Conservation (phyloP, 1,284 basidiomycete genomes). For the Cerrena zonata region DNA sequence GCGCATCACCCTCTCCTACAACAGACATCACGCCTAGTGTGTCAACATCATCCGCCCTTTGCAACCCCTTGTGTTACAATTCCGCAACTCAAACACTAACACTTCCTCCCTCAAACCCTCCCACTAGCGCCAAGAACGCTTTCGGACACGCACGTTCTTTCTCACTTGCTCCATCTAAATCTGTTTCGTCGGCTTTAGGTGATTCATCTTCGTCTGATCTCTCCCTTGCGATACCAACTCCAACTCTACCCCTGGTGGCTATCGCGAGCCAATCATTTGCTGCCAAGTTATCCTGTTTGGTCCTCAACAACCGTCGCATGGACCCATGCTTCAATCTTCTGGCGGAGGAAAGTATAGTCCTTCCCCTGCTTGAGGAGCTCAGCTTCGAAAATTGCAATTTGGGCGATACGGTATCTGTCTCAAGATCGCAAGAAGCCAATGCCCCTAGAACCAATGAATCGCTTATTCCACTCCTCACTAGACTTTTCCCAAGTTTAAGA, state of each 20-base stretch:
- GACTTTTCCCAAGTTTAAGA: slow-evolving; percentile 61
- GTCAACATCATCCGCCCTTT: slow-evolving; percentile 32
- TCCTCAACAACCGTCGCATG: slow-evolving; percentile 57
- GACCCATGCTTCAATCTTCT: slow-evolving; percentile 61
- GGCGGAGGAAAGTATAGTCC: slow-evolving; percentile 31
- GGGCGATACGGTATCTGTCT: slow-evolving; percentile 46
- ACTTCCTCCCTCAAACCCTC: slow-evolving; percentile 55
- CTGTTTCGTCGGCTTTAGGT: slow-evolving; percentile 16
- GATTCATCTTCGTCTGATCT: slow-evolving; percentile 22
- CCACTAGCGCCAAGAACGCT: slow-evolving; percentile 34
- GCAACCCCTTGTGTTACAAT: slow-evolving; percentile 55
- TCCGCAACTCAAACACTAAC: slow-evolving; percentile 49
- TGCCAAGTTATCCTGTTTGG: slow-evolving; percentile 51
- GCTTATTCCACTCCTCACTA: slow-evolving; percentile 51
- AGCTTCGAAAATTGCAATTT: slow-evolving; percentile 66
- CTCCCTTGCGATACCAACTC: slow-evolving; percentile 54
- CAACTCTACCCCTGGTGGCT: slow-evolving; percentile 58
- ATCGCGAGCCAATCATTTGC: slow-evolving; percentile 60
- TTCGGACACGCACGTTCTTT: slow-evolving; percentile 50
- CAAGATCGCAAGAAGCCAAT: slow-evolving; percentile 20
- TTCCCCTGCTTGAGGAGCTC: slow-evolving; percentile 67
- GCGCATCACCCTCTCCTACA: slow-evolving; percentile 17
- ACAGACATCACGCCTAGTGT: slow-evolving; percentile 7
- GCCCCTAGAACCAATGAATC: slow-evolving; percentile 26
- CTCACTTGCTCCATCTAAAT: slow-evolving; percentile 40